A percentile compares a stretch with the other conserved stretches of the same genome.
Evolutionary conservation across 1,139 yeast genomes (phyloP).

Genomic region (Yamadazyma trypodendri): DNA sequence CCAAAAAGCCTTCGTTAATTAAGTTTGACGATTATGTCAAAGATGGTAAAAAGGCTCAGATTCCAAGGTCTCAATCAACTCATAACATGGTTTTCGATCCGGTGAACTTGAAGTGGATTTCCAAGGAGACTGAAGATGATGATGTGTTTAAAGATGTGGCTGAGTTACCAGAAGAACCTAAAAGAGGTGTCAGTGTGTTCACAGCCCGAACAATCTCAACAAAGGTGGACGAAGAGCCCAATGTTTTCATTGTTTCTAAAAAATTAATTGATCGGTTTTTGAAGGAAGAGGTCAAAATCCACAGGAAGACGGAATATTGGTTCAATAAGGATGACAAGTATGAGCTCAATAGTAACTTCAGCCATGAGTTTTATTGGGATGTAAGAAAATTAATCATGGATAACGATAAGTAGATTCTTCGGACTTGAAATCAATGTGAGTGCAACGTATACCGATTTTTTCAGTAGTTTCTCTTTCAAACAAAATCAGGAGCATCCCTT

Average conservation of each 20-base stretch:
- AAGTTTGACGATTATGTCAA: conserved; percentile 29
- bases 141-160: conserved; percentile 48
- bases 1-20: conserved; percentile 34
- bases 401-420: conserved; percentile 22
- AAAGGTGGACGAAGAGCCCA: conserved; percentile 22
- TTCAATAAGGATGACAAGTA: conserved; percentile 41
- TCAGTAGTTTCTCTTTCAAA: no score
- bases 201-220: conserved; percentile 40
- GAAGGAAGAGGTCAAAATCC: conserved; percentile 53
- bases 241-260: conserved; percentile 43
- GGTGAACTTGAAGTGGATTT: conserved; percentile 56
- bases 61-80: conserved; percentile 7
- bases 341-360: conserved; percentile 21
- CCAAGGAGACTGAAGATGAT: conserved; percentile 30
- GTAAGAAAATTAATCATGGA: conserved; percentile 55
- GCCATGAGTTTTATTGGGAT: conserved; percentile 50
- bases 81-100: conserved; percentile 65
- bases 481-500: no score
- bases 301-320: conserved; percentile 52
- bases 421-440: no score
- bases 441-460: no score
- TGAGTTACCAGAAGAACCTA: conserved; percentile 6
- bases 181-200: conserved; percentile 26
- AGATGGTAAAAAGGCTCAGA: conserved; percentile 11
- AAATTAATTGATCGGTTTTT: conserved; percentile 41